phyloP scores from a whole-genome alignment of 495 filamentous ascomycete species.

The Astrothelium subdiscretum region DNA sequence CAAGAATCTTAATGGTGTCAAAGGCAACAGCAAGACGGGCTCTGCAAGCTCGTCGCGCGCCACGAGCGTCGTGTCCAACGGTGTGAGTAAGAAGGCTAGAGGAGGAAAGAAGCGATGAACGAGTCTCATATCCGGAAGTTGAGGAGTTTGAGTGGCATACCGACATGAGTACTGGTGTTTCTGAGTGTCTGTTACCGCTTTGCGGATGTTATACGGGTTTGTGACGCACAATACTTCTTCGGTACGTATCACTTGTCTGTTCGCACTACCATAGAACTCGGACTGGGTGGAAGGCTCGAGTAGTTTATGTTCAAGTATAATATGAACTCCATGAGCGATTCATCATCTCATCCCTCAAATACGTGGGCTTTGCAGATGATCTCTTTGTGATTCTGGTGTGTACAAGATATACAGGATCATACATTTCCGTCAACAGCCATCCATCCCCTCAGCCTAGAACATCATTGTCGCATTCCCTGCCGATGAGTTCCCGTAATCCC shows the following conservation, averaged over 20 bases:
- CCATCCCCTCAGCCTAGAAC: background rate
- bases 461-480: constrained; percentile 3
- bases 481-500: constrained; percentile 14
- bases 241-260: no score
- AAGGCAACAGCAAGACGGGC: constrained; percentile 40
- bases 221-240: no score
- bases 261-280: background rate
- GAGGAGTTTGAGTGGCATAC: background rate
- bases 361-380: no score
- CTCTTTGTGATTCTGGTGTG: no score
- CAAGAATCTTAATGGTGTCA: constrained; percentile 49
- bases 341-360: background rate
- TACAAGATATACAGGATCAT: background rate
- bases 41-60: constrained; percentile 45
- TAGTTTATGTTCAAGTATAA: no score
- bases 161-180: background rate
- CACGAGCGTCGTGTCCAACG: constrained; percentile 44
- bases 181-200: background rate
- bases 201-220: no score
- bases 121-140: background rate
- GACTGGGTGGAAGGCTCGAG: background rate
- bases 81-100: constrained; percentile 34
- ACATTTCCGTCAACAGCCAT: background rate
- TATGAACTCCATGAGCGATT: background rate
- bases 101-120: constrained; percentile 3